These are phyloP conservation scores for Zygosaccharomyces gambellarensis DNA, from an alignment of 805 yeast species.

Conservation along the genomic window DNA sequence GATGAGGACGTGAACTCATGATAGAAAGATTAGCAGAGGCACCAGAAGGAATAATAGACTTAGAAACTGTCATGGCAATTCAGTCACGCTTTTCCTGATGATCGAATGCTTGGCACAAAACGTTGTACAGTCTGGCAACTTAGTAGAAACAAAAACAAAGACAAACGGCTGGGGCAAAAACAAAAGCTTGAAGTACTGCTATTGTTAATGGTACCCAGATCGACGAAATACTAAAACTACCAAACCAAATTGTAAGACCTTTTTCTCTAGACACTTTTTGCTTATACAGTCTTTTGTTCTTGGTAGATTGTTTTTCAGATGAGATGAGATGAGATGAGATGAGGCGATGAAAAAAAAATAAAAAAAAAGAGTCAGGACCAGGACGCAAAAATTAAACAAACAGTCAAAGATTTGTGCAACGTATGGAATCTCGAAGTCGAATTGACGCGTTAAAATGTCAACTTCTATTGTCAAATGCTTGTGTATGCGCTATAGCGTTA, in stretches of 20 bases:
- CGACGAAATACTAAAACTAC: not conserved
- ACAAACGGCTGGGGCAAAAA: constrained; percentile 1
- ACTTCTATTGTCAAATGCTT: not conserved
- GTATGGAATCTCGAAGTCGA: not conserved
- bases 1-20: constrained; percentile 21
- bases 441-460: not conserved
- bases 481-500: not conserved
- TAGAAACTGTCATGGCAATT: constrained; percentile 17
- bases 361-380: not conserved
- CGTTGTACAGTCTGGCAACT: not conserved
- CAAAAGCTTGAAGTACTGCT: not conserved
- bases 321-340: constrained; percentile 16
- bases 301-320: constrained; percentile 9
- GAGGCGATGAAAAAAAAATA: not conserved
- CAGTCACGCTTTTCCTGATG: not conserved
- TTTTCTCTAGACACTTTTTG: not conserved
- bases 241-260: not conserved
- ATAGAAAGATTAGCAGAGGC: constrained; percentile 18
- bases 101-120: constrained; percentile 1
- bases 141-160: not conserved
- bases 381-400: constrained; percentile 5
- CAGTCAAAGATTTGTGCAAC: not conserved
- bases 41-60: constrained; percentile 17
- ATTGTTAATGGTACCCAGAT: constrained; percentile 3
- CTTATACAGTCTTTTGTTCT: not conserved